These are phyloP conservation scores for Sphaceloma murrayae DNA, from an alignment of 2,329 filamentous ascomycete genomes.

Conservation along the genomic window DNA sequence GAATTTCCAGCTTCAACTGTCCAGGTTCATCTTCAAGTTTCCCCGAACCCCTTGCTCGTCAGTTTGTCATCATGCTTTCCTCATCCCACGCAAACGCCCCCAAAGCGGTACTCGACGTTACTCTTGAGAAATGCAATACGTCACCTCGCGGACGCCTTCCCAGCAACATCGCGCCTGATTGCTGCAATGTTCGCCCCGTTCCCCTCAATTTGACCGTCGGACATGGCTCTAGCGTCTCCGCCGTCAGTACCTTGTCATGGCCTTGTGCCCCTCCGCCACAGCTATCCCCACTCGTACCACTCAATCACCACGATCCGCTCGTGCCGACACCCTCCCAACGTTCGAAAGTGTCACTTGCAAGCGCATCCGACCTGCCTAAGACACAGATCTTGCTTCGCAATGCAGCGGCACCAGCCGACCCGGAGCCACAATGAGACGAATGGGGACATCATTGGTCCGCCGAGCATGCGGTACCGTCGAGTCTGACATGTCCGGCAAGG, in stretches of 20 bases:
- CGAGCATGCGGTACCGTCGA: background rate
- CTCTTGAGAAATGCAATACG: conserved; percentile 9
- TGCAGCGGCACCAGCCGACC: conserved; percentile 2
- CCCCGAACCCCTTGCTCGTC: background rate
- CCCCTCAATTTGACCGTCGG: conserved; percentile 11
- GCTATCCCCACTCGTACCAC: conserved; percentile 14
- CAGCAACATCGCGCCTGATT: conserved; percentile 9
- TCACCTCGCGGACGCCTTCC: conserved; percentile 12
- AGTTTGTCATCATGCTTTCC: conserved; percentile 14
- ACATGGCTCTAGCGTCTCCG: conserved; percentile 2
- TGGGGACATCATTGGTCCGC: conserved; percentile 7
- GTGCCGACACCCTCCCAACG: conserved; percentile 1
- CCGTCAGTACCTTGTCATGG: conserved; percentile 1
- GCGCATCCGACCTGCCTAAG: background rate
- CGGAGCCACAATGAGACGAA: conserved; percentile 12
- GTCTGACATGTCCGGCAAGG: no score
- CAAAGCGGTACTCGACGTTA: conserved; percentile 14
- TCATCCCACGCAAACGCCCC: conserved; percentile 5
- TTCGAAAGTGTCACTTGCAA: background rate
- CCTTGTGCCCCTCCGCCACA: background rate
- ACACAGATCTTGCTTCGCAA: conserved; percentile 8
- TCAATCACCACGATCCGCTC: conserved; percentile 3
- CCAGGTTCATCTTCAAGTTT: background rate
- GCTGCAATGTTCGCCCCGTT: conserved; percentile 8
- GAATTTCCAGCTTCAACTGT: conserved; percentile 5